Evolutionary conservation across 345 rosid species (phyloP).

Genomic region (Populus alba): DNA sequence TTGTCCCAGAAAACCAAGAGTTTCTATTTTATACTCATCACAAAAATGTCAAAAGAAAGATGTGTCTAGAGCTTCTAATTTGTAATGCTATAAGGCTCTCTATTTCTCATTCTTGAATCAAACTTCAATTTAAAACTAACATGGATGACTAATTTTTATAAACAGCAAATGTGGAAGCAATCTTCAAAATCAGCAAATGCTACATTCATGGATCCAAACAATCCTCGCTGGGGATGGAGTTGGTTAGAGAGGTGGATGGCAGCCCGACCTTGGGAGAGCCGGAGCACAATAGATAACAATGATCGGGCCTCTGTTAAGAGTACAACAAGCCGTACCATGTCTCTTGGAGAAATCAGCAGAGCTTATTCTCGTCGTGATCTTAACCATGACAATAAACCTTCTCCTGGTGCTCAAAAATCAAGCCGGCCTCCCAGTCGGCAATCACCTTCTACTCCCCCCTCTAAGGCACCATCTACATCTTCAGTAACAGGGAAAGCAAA

Average conservation of each 20-base stretch:
- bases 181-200: conserved; percentile 50
- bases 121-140: neutral
- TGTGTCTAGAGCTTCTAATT: neutral
- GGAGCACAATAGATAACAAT: conserved; percentile 37
- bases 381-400: conserved; percentile 33
- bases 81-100: neutral
- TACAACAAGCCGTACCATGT: conserved; percentile 42
- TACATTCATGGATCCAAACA: conserved; percentile 81
- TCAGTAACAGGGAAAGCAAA: conserved; percentile 27
- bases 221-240: conserved; percentile 98
- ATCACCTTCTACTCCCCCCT: conserved; percentile 48
- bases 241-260: conserved; percentile 93
- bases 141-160: neutral
- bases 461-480: conserved; percentile 26
- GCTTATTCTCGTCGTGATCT: conserved; percentile 33
- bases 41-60: neutral
- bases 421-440: conserved; percentile 39
- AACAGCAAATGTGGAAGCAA: conserved; percentile 83
- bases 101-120: neutral
- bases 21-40: neutral
- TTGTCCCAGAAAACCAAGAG: too few species aligned
- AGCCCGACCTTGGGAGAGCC: conserved; percentile 68
- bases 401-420: conserved; percentile 39
- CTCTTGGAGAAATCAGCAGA: conserved; percentile 50
- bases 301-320: conserved; percentile 64